Percentiles rank a stretch among this genome's conserved stretches.
Conservation (phyloP, 352 stramenopile species). For the Nothophytophthora sp. region DNA sequence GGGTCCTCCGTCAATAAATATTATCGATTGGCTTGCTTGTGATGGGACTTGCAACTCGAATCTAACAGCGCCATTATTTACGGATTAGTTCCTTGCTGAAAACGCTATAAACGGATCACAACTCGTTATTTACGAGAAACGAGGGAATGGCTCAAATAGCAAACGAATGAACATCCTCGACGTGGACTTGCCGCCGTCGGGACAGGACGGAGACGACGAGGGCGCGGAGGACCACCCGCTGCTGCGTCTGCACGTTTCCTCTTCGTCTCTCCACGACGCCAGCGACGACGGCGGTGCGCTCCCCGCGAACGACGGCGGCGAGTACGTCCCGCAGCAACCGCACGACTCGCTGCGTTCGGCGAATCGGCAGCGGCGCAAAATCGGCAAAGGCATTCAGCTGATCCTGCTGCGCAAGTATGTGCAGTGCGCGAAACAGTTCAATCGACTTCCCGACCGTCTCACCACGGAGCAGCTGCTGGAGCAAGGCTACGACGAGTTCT, state of each 20-base stretch:
- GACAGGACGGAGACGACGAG: conserved; percentile 21
- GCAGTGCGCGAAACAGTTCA: conserved; percentile 50
- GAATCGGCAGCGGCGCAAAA: conserved; percentile 35
- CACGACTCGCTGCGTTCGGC: conserved; percentile 4
- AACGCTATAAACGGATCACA: too few relatives aligned
- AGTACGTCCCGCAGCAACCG: conserved; percentile 15
- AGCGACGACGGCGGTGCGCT: conserved; percentile 22
- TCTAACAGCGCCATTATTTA: too few relatives aligned
- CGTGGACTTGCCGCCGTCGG: conserved; percentile 22
- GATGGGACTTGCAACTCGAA: too few relatives aligned
- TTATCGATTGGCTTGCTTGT: too few relatives aligned
- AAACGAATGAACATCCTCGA: conserved; percentile 22
- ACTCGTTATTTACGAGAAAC: too few relatives aligned
- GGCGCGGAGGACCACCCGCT: conserved; percentile 12
- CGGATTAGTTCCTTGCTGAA: too few relatives aligned
- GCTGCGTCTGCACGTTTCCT: conserved; percentile 15
- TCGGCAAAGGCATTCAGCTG: conserved; percentile 64
- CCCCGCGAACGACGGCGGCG: conserved; percentile 13
- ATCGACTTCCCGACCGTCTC: conserved; percentile 39
- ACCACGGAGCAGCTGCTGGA: conserved; percentile 67
- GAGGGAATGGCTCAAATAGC: too few relatives aligned
- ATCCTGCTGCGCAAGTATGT: conserved; percentile 65
- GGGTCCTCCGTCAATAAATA: too few relatives aligned
- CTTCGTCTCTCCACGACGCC: conserved; percentile 12
- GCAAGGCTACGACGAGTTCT: conserved; percentile 72